These are phyloP conservation scores for Metschnikowia noctiluminum DNA, from an alignment of 805 yeast species.

Conservation along the genomic window DNA sequence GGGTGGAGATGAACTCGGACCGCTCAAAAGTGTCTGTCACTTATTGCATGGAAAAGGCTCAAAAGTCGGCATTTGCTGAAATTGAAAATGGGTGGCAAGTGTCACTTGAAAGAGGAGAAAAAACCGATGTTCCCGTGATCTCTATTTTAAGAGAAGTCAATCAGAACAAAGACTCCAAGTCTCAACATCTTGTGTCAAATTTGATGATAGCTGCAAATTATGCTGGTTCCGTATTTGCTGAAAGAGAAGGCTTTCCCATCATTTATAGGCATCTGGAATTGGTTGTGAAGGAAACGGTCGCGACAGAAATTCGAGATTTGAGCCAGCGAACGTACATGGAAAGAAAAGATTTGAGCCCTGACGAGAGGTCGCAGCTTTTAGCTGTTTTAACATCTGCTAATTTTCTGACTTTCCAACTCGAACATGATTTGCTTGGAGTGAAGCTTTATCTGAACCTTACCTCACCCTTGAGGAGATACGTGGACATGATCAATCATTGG, in stretches of 20 bases:
- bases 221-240: constrained; percentile 50
- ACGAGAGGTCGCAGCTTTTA: constrained; percentile 42
- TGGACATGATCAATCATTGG: constrained; percentile 61
- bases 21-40: constrained; percentile 18
- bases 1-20: constrained; percentile 19
- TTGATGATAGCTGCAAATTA: constrained; percentile 78
- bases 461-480: constrained; percentile 34
- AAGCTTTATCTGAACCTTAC: constrained; percentile 69
- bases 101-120: constrained; percentile 3
- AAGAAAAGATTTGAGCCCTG: constrained; percentile 25
- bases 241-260: constrained; percentile 45
- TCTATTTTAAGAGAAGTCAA: constrained; percentile 11
- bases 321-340: constrained; percentile 17
- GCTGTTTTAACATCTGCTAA: constrained; percentile 52
- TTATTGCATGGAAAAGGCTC: background rate
- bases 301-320: constrained; percentile 24
- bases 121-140: constrained; percentile 8
- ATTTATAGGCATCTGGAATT: constrained; percentile 43
- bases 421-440: constrained; percentile 65
- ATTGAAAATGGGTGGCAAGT: constrained; percentile 15
- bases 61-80: background rate
- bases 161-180: constrained; percentile 33
- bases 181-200: constrained; percentile 73
- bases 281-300: constrained; percentile 22
- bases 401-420: constrained; percentile 40